Evolutionary conservation across 495 filamentous ascomycete species (phyloP).

Genomic region (Talaromyces stipitatus): DNA sequence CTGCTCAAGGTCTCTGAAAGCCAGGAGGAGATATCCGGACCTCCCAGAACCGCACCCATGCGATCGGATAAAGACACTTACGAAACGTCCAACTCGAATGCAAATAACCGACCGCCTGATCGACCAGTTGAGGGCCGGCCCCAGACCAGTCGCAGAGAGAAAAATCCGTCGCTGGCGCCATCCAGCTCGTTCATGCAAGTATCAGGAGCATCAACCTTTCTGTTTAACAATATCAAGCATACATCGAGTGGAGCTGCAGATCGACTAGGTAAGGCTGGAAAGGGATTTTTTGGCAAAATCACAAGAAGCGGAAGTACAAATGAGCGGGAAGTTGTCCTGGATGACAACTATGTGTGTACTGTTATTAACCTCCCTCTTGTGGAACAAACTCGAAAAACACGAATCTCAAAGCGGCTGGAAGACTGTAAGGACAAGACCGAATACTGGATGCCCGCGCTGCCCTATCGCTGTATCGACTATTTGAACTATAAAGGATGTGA

Average conservation of each 20-base stretch:
- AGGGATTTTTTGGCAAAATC: conserved; percentile 70
- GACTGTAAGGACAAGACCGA: conserved; percentile 86
- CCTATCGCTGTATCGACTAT: conserved; percentile 88
- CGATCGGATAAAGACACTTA: conserved; percentile 54
- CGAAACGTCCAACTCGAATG: conserved; percentile 53
- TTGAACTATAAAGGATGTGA: conserved; percentile 86
- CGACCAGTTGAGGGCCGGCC: conserved; percentile 33
- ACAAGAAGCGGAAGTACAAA: conserved; percentile 62
- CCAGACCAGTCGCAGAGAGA: conserved; percentile 34
- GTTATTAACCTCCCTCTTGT: conserved; percentile 75
- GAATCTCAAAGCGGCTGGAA: conserved; percentile 78
- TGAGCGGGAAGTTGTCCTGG: conserved; percentile 59
- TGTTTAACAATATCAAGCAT: conserved; percentile 66
- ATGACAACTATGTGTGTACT: conserved; percentile 68
- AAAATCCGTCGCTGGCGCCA: conserved; percentile 40
- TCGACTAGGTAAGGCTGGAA: conserved; percentile 63
- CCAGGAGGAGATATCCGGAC: conserved; percentile 17
- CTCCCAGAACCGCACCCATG: conserved; percentile 52
- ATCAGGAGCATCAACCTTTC: conserved; percentile 51
- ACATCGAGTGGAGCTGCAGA: conserved; percentile 65
- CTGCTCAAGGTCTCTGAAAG: conserved; percentile 35
- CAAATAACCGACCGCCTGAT: conserved; percentile 58
- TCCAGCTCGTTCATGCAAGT: conserved; percentile 56
- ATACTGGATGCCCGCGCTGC: conserved; percentile 93
- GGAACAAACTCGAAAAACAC: conserved; percentile 75